A percentile compares a stretch with the other conserved stretches of the same genome.
Conservation (phyloP, 257 asterid species). For the Dorcoceras hygrometricum region DNA sequence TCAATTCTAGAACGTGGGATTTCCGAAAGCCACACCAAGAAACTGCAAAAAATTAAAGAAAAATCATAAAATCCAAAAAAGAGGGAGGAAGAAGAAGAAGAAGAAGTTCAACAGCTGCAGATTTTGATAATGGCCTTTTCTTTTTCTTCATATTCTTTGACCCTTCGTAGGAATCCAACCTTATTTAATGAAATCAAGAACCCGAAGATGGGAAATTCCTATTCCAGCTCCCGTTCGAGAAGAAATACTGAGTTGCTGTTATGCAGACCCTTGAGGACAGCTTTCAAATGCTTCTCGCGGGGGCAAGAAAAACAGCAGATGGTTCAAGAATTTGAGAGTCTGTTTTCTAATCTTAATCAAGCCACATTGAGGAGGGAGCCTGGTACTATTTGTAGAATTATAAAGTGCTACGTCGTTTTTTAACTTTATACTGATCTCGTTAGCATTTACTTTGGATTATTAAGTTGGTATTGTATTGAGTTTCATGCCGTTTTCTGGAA, state of each 20-base stretch:
- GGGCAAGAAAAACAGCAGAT: slow-evolving; percentile 33
- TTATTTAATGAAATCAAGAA: slow-evolving; percentile 25
- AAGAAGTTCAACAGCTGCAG: not conserved
- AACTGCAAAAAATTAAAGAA: not conserved
- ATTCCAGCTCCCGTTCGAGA: slow-evolving; percentile 17
- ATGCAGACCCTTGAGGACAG: slow-evolving; percentile 29
- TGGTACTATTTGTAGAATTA: slow-evolving; percentile 36
- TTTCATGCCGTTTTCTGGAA: not conserved
- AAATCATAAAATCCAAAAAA: not conserved
- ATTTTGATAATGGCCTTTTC: slow-evolving; percentile 33
- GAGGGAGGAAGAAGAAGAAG: not conserved
- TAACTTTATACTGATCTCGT: not conserved
- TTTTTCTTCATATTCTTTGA: slow-evolving; percentile 34
- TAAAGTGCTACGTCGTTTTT: not conserved
- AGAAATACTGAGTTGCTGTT: slow-evolving; percentile 9
- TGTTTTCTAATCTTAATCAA: slow-evolving; percentile 83
- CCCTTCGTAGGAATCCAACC: slow-evolving; percentile 11
- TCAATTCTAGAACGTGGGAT: not conserved
- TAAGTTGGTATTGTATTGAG: not conserved
- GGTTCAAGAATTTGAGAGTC: slow-evolving; percentile 55
- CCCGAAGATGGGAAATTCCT: slow-evolving; percentile 17
- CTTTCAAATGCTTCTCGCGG: slow-evolving; percentile 8
- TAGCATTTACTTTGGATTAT: not conserved
- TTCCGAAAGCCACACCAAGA: not conserved
- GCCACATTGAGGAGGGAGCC: slow-evolving; percentile 78